Conservation (phyloP, 805 yeast genomes). For the Candida maltosa region DNA sequence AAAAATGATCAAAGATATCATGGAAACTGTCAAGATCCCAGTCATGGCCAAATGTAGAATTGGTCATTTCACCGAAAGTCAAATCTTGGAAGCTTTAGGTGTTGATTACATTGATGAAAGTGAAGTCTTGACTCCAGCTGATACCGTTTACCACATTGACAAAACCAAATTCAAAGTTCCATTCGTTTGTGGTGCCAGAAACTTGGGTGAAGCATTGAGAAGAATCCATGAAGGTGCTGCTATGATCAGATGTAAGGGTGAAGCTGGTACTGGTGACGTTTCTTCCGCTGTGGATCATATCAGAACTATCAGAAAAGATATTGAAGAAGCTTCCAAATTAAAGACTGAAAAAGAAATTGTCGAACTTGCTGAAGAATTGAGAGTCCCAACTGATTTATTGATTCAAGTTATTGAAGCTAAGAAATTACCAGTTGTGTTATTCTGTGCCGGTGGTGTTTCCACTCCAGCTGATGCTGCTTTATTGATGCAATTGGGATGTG, state of each 20-base stretch:
- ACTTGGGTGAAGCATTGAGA: slow-evolving; percentile 79
- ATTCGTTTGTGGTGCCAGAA: slow-evolving; percentile 80
- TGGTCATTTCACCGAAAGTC: slow-evolving; percentile 82
- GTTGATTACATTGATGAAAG: slow-evolving; percentile 82
- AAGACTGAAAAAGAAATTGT: slow-evolving; percentile 44
- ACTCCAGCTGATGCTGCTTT: slow-evolving; percentile 87
- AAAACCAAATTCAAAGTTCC: slow-evolving; percentile 65
- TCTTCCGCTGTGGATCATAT: slow-evolving; percentile 80
- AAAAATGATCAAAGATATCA: slow-evolving; percentile 68
- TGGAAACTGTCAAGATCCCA: slow-evolving; percentile 66
- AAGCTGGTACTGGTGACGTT: slow-evolving; percentile 86
- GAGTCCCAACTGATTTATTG: slow-evolving; percentile 59
- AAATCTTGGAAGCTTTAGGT: slow-evolving; percentile 65
- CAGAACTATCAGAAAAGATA: slow-evolving; percentile 54
- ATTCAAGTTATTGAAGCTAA: slow-evolving; percentile 44
- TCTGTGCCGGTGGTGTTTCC: slow-evolving; percentile 88
- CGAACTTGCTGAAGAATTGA: slow-evolving; percentile 50
- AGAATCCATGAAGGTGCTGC: slow-evolving; percentile 82
- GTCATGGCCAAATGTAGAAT: slow-evolving; percentile 80
- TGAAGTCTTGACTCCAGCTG: slow-evolving; percentile 83
- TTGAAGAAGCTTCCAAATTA: slow-evolving; percentile 41
- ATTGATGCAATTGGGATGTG: slow-evolving; percentile 49
- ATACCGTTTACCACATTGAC: slow-evolving; percentile 59
- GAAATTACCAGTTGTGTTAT: slow-evolving; percentile 76
- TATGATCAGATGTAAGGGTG: slow-evolving; percentile 84